Evolutionary conservation across 805 yeast genomes (phyloP).

Genomic region (Jamesozyma gamospora): DNA sequence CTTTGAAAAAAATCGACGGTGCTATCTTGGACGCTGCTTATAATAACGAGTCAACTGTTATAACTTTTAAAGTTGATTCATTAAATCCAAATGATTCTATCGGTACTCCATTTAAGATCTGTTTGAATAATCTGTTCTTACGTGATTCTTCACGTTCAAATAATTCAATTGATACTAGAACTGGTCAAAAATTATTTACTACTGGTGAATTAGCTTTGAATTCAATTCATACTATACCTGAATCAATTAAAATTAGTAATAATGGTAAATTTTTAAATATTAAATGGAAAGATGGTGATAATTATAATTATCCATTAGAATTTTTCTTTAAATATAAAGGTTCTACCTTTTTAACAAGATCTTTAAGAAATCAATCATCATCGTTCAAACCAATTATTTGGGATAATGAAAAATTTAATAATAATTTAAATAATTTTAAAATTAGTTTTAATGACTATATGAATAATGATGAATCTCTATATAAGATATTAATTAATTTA

Average conservation of each 20-base stretch:
- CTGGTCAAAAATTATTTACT: constrained; percentile 53
- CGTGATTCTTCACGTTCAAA: constrained; percentile 50
- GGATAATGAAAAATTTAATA: constrained; percentile 25
- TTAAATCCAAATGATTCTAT: no score
- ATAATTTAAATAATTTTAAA: constrained; percentile 21
- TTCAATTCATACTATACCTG: constrained; percentile 30
- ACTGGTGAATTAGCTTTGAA: constrained; percentile 38
- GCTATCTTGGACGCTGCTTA: constrained; percentile 6
- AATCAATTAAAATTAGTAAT: constrained; percentile 27
- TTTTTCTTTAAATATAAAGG: constrained; percentile 40
- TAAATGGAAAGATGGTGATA: constrained; percentile 40
- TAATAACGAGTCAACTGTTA: constrained; percentile 17
- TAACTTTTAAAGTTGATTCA: constrained; percentile 14
- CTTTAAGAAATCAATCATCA: constrained; percentile 23
- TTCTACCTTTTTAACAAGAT: constrained; percentile 24
- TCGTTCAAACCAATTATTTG: constrained; percentile 33
- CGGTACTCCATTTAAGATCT: constrained; percentile 23
- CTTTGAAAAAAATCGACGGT: constrained; percentile 1
- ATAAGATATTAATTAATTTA: constrained; percentile 35
- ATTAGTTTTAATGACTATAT: constrained; percentile 35
- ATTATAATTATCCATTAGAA: constrained; percentile 33
- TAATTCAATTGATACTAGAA: constrained; percentile 39
- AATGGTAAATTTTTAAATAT: constrained; percentile 33
- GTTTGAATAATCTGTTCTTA: constrained; percentile 44
- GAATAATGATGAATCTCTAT: constrained; percentile 28